Evolutionary conservation across 2,329 filamentous ascomycete species (phyloP).

Genomic region (Nigrograna mackinnonii): DNA sequence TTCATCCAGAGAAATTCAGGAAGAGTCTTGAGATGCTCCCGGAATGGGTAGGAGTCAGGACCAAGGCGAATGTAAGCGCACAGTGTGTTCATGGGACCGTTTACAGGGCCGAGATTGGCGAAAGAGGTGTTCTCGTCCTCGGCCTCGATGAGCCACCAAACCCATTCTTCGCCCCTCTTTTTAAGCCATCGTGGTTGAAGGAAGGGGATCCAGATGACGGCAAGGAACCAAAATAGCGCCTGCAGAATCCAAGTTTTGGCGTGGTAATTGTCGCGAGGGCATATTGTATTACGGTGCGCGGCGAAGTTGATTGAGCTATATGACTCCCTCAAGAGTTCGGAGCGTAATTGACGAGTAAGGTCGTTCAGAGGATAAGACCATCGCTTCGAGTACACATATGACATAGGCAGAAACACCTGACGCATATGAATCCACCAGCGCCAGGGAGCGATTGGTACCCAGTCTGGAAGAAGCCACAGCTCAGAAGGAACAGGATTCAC

Average conservation of each 20-base stretch:
- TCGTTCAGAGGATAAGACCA: slow-evolving; percentile 79
- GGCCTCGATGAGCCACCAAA: slow-evolving; percentile 80
- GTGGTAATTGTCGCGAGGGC: slow-evolving; percentile 83
- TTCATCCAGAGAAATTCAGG: slow-evolving; percentile 93
- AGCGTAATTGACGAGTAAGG: slow-evolving; percentile 70
- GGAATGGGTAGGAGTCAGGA: slow-evolving; percentile 70
- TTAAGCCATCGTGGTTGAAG: slow-evolving; percentile 69
- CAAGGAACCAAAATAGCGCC: slow-evolving; percentile 74
- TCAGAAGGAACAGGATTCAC: slow-evolving; percentile 95
- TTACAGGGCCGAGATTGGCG: slow-evolving; percentile 85
- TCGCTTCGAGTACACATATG: slow-evolving; percentile 81
- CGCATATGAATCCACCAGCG: slow-evolving; percentile 98
- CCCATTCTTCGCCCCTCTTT: slow-evolving; percentile 76
- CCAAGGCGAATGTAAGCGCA: slow-evolving; percentile 85
- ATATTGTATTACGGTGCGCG: slow-evolving; percentile 80
- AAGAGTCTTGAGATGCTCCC: slow-evolving; percentile 77
- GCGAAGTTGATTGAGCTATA: slow-evolving; percentile 79
- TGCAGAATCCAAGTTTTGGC: slow-evolving; percentile 87
- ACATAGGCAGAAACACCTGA: slow-evolving; percentile 94
- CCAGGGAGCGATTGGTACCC: slow-evolving; percentile 88
- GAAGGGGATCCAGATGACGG: slow-evolving; percentile 79
- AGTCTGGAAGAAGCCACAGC: slow-evolving; percentile 87
- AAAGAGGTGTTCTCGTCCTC: slow-evolving; percentile 94
- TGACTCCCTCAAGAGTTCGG: slow-evolving; percentile 82
- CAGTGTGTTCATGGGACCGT: slow-evolving; percentile 86